Evolutionary conservation across 1,284 basidiomycete species (phyloP), one percentile per base, ranked within the genome.

Genomic region (Peniophora sp.): DNA sequence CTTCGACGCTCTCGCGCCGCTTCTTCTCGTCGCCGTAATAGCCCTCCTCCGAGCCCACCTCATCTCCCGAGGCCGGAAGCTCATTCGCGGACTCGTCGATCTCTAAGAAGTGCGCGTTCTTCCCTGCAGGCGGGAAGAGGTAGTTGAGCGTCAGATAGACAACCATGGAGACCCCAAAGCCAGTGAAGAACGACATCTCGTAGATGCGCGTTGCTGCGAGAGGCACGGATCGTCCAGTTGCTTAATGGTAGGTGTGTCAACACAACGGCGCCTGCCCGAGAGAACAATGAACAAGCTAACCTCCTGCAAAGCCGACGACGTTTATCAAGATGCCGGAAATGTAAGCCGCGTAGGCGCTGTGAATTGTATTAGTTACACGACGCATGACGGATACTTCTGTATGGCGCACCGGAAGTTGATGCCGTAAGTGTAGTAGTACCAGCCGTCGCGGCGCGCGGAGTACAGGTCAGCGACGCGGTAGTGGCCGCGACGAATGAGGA

Each of bases 291-390:
- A 32, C 6, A 12, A 32, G 12, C 27, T 32, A 12, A 32, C 27
- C 81, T 44, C 84, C 78, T 9, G 79, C 78, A 61, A 86, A 82
- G 16, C 82, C 89, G 22, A 90, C 83, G 9, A 89, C 82, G 61
- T 92, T 92, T 68, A 92, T 85, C 19, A 87, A 72, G 56, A 94
- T 89, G 17, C 91, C 89, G 16, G 81, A 65, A 49, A 89, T 72
- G 64, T 91, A 86, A 1, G 83, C 83, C 0, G 73, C 74, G 54
- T 86, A 89, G 2, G 85, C 87, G 12, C 85, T 83, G 58, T 5
- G 35, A 19, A 49, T 20, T 24, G 36, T 61, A 12, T 49, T 12
- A 36, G 44, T 22, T 23, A 6, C 11, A 44, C 20, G 6, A 39
- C 2, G n/a, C 36, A 44, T n/a, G 14, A 19, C 9, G 14, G n/a